phyloP scores from a whole-genome alignment of 1,139 yeast genomes.

The Protomyces gravidus region DNA sequence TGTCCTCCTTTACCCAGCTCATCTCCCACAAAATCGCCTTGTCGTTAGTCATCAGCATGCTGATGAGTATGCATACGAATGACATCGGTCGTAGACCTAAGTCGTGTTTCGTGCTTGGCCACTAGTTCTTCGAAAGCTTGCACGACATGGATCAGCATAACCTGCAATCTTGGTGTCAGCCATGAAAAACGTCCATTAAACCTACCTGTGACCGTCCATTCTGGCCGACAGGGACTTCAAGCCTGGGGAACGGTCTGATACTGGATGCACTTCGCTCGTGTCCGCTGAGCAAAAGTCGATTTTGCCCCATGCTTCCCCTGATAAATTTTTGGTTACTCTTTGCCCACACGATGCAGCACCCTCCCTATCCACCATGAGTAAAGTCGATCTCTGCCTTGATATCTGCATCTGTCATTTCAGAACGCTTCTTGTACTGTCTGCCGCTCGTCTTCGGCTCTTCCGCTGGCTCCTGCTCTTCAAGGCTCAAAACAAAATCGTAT shows the following conservation, averaged over 20 bases:
- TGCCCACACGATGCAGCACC: no score
- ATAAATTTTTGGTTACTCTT: no score
- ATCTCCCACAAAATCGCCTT: neutral
- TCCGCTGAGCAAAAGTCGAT: no score
- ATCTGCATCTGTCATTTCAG: conserved; percentile 1
- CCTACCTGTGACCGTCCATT: no score
- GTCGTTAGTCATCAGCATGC: neutral
- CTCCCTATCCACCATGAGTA: conserved; percentile 18
- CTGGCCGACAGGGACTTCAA: no score
- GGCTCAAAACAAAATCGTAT: conserved; percentile 42
- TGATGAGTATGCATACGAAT: neutral
- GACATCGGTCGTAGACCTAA: neutral
- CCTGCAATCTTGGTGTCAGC: no score
- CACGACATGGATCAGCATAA: no score
- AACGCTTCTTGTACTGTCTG: neutral
- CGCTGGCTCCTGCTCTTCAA: conserved; percentile 35
- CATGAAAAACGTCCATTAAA: no score
- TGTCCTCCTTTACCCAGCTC: neutral
- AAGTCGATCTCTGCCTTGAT: conserved; percentile 10
- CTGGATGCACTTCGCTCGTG: no score
- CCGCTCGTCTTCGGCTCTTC: neutral
- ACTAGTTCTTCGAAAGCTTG: neutral
- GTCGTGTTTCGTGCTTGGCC: neutral
- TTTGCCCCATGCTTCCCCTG: no score
- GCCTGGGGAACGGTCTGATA: no score